Evolutionary conservation across 495 filamentous ascomycete species (phyloP).

Genomic region (Penicillium verhagenii): DNA sequence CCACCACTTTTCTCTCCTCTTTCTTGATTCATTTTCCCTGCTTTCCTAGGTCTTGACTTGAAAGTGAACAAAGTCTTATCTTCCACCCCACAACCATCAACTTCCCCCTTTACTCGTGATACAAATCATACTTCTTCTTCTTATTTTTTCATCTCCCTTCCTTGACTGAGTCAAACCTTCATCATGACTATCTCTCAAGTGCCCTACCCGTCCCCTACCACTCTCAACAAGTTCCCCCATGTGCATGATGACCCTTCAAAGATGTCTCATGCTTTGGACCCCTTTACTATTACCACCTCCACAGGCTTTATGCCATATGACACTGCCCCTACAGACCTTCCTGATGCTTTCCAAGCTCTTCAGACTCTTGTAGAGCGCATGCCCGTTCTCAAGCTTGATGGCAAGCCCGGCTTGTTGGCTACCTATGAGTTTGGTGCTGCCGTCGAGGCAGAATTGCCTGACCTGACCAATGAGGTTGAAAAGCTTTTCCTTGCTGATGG

Average conservation of each 20-base stretch:
- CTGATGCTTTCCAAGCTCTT: constrained; percentile 66
- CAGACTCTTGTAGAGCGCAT: constrained; percentile 69
- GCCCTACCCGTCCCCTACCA: constrained; percentile 32
- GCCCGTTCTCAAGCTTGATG: constrained; percentile 67
- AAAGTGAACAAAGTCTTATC: no score
- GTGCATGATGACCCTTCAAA: constrained; percentile 56
- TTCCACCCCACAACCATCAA: constrained; percentile 25
- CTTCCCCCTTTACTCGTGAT: background rate
- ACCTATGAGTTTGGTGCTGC: constrained; percentile 66
- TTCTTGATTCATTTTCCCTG: constrained; percentile 16
- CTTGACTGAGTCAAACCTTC: constrained; percentile 6
- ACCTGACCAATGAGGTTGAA: constrained; percentile 69
- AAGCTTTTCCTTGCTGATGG: constrained; percentile 53
- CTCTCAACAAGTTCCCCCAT: constrained; percentile 54
- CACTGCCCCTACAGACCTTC: constrained; percentile 43
- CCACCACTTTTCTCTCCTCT: constrained; percentile 5
- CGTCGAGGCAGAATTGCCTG: constrained; percentile 64
- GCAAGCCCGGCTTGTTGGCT: constrained; percentile 74
- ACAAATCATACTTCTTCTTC: no score
- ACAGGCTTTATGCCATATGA: constrained; percentile 66
- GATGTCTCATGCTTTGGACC: constrained; percentile 56
- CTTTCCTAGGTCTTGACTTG: constrained; percentile 34
- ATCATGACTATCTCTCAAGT: constrained; percentile 34
- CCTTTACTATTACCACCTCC: constrained; percentile 85
- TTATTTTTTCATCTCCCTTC: constrained; percentile 1